phyloP scores from a whole-genome alignment of 176 grass and related monocot species.

The Aegilops sharonensis region DNA sequence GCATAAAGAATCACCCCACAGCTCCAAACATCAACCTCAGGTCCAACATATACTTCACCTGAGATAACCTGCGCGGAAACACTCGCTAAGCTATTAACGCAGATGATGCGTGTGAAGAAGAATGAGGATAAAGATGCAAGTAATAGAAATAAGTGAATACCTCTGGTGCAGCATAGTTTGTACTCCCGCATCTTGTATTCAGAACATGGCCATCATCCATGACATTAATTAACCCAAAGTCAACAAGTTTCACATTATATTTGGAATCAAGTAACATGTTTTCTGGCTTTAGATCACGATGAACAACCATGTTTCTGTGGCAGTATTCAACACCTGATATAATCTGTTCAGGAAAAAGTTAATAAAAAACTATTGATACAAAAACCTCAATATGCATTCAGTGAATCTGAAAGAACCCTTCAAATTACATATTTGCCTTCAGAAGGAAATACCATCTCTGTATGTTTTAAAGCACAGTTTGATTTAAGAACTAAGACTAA shows the following conservation, averaged over 20 bases:
- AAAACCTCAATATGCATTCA: background rate
- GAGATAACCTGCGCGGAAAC: slow-evolving; percentile 65
- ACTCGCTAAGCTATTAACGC: slow-evolving; percentile 9
- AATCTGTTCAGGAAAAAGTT: slow-evolving; percentile 47
- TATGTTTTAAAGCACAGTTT: background rate
- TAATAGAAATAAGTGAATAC: slow-evolving; percentile 34
- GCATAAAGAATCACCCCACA: slow-evolving; percentile 97
- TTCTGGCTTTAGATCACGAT: slow-evolving; percentile 91
- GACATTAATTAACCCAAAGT: slow-evolving; percentile 97
- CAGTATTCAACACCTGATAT: slow-evolving; percentile 97
- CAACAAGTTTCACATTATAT: slow-evolving; percentile 85
- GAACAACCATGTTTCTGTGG: slow-evolving; percentile 96
- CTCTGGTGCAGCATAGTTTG: slow-evolving; percentile 96
- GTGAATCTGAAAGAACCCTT: background rate
- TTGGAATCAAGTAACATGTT: slow-evolving; percentile 94
- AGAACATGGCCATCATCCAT: slow-evolving; percentile 97
- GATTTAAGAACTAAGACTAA: background rate
- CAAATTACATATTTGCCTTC: background rate
- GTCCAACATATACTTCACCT: slow-evolving; percentile 81
- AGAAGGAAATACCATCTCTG: background rate
- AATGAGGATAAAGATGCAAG: slow-evolving; percentile 2
- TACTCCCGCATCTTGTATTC: slow-evolving; percentile 94
- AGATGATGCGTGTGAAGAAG: background rate
- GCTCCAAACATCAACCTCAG: slow-evolving; percentile 97
- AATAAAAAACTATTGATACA: background rate